These are phyloP conservation scores for Aspergillus sergii DNA, from an alignment of 2,329 filamentous ascomycete genomes.

Conservation along the genomic window DNA sequence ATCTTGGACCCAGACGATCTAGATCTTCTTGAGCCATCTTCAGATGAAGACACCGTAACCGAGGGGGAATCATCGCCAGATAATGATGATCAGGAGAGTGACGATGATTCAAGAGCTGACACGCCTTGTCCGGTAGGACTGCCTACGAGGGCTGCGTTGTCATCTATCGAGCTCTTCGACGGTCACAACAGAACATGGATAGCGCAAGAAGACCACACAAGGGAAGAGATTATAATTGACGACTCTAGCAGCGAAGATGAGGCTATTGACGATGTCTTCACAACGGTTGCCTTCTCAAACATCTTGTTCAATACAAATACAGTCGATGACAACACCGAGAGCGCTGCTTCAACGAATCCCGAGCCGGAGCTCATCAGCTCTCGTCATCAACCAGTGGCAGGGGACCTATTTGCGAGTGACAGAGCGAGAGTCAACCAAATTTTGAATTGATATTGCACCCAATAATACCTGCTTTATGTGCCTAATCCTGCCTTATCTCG, in stretches of 20 bases:
- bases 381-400: not conserved
- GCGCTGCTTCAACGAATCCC: not conserved
- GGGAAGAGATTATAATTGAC: not conserved
- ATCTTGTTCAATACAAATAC: not conserved
- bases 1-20: no score
- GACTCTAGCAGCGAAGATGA: not conserved
- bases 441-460: not conserved
- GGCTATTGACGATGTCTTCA: not conserved
- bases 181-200: not conserved
- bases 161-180: not conserved
- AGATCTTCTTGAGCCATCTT: not conserved
- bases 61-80: not conserved
- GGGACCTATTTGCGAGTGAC: conserved; percentile 4
- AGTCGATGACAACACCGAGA: not conserved
- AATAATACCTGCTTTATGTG: no score
- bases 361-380: not conserved
- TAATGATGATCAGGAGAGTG: not conserved
- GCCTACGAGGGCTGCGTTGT: not conserved
- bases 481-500: not conserved
- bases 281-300: not conserved
- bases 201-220: not conserved
- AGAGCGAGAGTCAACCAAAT: not conserved
- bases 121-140: not conserved
- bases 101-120: not conserved
- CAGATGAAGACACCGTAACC: not conserved